Evolutionary conservation across 257 asterid species (phyloP).

Genomic region (Gentiana dahurica): DNA sequence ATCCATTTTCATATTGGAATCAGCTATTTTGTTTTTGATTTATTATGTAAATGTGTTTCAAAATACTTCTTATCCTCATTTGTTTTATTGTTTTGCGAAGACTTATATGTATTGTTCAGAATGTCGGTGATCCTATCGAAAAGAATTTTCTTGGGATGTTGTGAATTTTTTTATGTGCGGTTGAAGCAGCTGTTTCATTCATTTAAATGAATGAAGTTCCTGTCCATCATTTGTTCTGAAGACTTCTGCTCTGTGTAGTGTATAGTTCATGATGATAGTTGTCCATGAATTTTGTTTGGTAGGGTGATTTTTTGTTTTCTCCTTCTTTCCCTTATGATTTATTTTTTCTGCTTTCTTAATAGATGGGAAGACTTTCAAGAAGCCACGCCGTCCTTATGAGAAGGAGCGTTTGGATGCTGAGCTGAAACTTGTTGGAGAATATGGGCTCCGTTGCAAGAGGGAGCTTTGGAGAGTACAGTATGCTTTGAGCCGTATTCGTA

Average conservation of each 20-base stretch:
- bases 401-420: conserved; percentile 69
- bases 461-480: conserved; percentile 67
- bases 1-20: no score
- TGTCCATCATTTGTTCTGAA: background rate
- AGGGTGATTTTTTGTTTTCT: background rate
- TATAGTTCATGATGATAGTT: background rate
- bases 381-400: conserved; percentile 58
- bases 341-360: background rate
- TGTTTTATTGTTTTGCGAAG: no score
- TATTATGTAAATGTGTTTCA: no score
- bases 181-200: no score
- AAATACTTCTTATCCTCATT: no score
- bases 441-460: conserved; percentile 56
- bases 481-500: conserved; percentile 54
- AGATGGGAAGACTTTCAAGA: conserved; percentile 68
- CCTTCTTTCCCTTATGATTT: background rate
- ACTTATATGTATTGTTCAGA: no score
- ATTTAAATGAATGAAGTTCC: background rate
- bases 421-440: conserved; percentile 61
- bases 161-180: no score
- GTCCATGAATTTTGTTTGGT: background rate
- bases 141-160: no score
- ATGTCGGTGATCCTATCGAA: no score
- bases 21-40: no score
- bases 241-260: background rate